Evolutionary conservation across 1,284 basidiomycete genomes (phyloP).

Genomic region (Rhodofomes roseus): DNA sequence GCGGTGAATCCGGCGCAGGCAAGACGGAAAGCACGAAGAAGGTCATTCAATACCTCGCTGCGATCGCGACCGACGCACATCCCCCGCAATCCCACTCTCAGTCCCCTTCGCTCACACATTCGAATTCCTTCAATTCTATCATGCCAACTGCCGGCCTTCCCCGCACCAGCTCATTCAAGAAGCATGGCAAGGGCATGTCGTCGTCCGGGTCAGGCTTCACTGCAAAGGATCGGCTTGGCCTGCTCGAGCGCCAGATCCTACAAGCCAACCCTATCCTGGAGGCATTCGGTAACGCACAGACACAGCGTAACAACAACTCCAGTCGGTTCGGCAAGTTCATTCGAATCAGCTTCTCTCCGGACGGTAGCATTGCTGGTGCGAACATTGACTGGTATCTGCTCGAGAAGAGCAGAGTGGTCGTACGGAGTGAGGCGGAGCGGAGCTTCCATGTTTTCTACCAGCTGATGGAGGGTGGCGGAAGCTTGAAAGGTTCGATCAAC

Average conservation of each 20-base stretch:
- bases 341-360: slow-evolving; percentile 90
- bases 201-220: slow-evolving; percentile 44
- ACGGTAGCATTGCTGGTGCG: slow-evolving; percentile 95
- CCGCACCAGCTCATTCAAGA: slow-evolving; percentile 47
- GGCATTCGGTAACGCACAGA: slow-evolving; percentile 98
- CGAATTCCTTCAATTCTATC: slow-evolving; percentile 40
- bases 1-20: slow-evolving; percentile 97
- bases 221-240: slow-evolving; percentile 72
- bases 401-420: slow-evolving; percentile 95
- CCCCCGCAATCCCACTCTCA: slow-evolving; percentile 59
- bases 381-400: slow-evolving; percentile 99
- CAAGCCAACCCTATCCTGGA: slow-evolving; percentile 98
- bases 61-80: slow-evolving; percentile 86
- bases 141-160: slow-evolving; percentile 61
- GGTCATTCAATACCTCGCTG: slow-evolving; percentile 98
- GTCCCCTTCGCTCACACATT: slow-evolving; percentile 45
- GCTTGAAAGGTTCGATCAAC: slow-evolving; percentile 54
- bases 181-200: slow-evolving; percentile 34
- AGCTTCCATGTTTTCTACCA: slow-evolving; percentile 99
- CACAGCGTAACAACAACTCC: slow-evolving; percentile 98
- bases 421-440: slow-evolving; percentile 85
- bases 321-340: slow-evolving; percentile 99
- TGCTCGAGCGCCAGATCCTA: slow-evolving; percentile 94
- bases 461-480: slow-evolving; percentile 63
- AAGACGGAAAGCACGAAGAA: slow-evolving; percentile 99